Base-by-base conservation (phyloP, 306 rosid species). In the Begonia peltatifolia region DNA sequence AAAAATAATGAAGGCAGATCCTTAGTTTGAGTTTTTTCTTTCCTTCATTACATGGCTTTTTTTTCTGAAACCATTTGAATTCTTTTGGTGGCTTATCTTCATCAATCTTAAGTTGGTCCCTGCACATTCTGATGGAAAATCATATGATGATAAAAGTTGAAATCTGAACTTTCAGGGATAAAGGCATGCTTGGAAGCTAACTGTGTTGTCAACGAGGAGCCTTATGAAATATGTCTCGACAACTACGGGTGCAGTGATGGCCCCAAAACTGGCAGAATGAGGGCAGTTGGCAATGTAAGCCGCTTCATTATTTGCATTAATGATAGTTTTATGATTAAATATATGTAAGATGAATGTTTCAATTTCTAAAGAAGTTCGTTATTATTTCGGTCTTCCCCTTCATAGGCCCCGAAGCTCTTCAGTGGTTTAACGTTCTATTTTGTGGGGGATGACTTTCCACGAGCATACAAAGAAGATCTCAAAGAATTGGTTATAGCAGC, bases 241-340 rank as follows among this genome's bases (percentile, higher is more conserved):
- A 86, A 87, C 74, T 68, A 86, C 12, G 96, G 99, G 46, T 67
- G 96, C 63, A 56, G 58, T 15, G 75, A 79, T 73, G 94, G 94
- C 71, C 89, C 99, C 10, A 86, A 72, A 67, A 59, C 79, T 70
- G 96, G 96, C 72, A 77, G 99, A 75, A 76, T 79, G 46, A 53
- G 76, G 68, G 80, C 79, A 46, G 18, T 65, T 63, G 41, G 61
- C 69, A 76, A 73, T 15, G 99, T 92, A 77, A 75, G 68, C 59
- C 35, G 22, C 65, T 58, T 46, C 38, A 44, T 60, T 52, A 55
- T 54, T 36, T 47, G 58, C 62, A 30, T 49, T 46, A 42, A 59
- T 6, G n/a, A 48, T 16, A 5, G 38, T 30, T 30, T 30, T 30
- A 30, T 30, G 8, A 30, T 5, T 30, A 6, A 30, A 30, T 5